Conservation (phyloP, 2,329 filamentous ascomycete species). For the Botrytis squamosa region DNA sequence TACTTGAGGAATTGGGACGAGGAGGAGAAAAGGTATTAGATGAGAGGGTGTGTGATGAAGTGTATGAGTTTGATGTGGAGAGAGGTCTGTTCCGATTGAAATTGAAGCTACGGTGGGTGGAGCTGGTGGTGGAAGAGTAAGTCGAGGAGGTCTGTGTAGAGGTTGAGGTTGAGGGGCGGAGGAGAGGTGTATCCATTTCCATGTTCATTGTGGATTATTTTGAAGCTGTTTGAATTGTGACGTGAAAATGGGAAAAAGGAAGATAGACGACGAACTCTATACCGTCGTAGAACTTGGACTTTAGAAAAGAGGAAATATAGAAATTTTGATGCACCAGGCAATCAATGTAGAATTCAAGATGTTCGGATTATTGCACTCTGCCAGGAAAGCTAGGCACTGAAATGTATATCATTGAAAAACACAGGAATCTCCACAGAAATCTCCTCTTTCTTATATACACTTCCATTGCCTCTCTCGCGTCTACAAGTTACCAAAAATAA, state of each 20-base stretch:
- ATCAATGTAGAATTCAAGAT: background rate
- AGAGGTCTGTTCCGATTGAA: background rate
- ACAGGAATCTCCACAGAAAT: background rate
- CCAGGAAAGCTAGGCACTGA: background rate
- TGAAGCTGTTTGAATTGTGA: background rate
- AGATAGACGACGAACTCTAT: background rate
- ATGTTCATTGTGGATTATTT: background rate
- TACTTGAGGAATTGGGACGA: background rate
- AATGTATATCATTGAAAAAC: background rate
- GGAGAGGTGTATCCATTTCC: slow-evolving; percentile 19
- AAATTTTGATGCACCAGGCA: slow-evolving; percentile 4
- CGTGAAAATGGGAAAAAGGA: background rate
- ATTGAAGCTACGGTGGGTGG: background rate
- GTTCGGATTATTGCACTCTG: background rate
- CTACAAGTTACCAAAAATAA: background rate
- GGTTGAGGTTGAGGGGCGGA: background rate
- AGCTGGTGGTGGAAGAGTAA: background rate
- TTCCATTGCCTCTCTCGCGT: background rate
- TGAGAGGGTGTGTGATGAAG: background rate
- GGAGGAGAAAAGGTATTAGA: background rate
- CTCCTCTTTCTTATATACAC: slow-evolving; percentile 6
- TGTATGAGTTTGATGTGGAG: background rate
- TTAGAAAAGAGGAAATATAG: background rate
- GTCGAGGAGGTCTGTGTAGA: background rate
- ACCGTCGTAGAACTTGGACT: background rate